These are phyloP conservation scores for Trichophyton mentagrophytes DNA, from an alignment of 2,329 filamentous ascomycete genomes.

Conservation along the genomic window DNA sequence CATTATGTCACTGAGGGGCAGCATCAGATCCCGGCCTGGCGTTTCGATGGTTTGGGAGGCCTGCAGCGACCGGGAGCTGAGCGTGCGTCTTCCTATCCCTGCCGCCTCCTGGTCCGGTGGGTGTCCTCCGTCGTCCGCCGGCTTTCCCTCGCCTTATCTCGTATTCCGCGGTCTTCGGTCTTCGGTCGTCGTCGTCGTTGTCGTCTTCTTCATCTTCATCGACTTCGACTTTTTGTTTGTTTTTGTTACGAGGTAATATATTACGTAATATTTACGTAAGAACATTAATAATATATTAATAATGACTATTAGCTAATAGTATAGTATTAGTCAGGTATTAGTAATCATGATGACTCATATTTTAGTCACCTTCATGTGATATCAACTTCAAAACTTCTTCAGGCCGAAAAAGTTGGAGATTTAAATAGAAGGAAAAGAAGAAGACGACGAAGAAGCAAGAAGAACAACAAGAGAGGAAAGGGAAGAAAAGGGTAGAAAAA, in stretches of 20 bases:
- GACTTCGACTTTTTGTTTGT: no score
- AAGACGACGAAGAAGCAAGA: slow-evolving; percentile 2
- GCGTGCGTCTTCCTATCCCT: background rate
- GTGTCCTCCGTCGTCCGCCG: background rate
- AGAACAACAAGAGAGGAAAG: slow-evolving; percentile 1
- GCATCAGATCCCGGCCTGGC: background rate
- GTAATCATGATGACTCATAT: background rate
- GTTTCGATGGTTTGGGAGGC: background rate
- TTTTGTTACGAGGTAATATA: no score
- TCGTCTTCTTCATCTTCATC: background rate
- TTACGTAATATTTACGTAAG: background rate
- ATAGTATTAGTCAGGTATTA: background rate
- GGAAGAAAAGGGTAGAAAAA: background rate
- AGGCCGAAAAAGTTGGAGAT: no score
- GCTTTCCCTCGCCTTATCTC: background rate
- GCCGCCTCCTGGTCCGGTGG: background rate
- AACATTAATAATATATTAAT: no score
- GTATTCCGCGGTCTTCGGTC: background rate
- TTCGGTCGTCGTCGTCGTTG: background rate
- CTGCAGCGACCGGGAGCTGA: background rate
- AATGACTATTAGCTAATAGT: no score
- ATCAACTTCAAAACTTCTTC: background rate
- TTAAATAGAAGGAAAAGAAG: background rate
- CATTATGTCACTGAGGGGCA: background rate
- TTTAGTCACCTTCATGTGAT: background rate